Evolutionary conservation across 2,329 filamentous ascomycete species (phyloP), one percentile per base, ranked within the genome.

Genomic region (Xylariaceae sp.): DNA sequence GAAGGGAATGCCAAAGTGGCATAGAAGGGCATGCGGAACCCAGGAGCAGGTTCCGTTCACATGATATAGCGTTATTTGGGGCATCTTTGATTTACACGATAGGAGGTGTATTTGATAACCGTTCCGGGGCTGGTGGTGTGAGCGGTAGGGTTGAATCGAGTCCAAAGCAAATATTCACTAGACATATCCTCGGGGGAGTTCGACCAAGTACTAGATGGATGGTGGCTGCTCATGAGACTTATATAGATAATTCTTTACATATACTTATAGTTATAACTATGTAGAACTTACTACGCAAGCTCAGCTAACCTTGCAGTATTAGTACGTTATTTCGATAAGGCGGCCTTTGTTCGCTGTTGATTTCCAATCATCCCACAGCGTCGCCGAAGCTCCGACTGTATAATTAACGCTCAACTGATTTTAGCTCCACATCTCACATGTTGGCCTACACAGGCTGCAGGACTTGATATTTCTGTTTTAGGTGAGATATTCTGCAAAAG

Each of bases 11-110:
- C 47, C 58, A 21, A 68, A 61, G 18, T 74, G 67, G 0, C 49
- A 49, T 1, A 74, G 61, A n/a, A 75, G 45, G 1, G 61, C 50
- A 23, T 72, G 66, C 0, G 69, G 54, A 3, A 64, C 60, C 1
- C 71, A 23, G 7, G 72, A 64, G 48, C 70, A 72, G 6, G 69
- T 47, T 18, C 68, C 68, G 20, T 67, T 59, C 20, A 36, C 50
- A 10, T 57, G 58, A 53, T 72, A 74, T 5, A 73, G 64, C 7
- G 61, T 68, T 0, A 70, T 37, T 7, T 53, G 47, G 2, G 67
- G 36, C 46, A 65, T 60, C 4, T 48, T 61, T 18, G 21, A 6
- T 42, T 29, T 8, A 29, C 44, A 5, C 7, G 23, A n/a, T 24
- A 15, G 18, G 13, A 16, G 23, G 11, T 29, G 30, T 27, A 30